A percentile compares a stretch with the other conserved stretches of the same genome.
phyloP scores from a whole-genome alignment of 2,329 filamentous ascomycete species.

The Blumeriella jaapii region DNA sequence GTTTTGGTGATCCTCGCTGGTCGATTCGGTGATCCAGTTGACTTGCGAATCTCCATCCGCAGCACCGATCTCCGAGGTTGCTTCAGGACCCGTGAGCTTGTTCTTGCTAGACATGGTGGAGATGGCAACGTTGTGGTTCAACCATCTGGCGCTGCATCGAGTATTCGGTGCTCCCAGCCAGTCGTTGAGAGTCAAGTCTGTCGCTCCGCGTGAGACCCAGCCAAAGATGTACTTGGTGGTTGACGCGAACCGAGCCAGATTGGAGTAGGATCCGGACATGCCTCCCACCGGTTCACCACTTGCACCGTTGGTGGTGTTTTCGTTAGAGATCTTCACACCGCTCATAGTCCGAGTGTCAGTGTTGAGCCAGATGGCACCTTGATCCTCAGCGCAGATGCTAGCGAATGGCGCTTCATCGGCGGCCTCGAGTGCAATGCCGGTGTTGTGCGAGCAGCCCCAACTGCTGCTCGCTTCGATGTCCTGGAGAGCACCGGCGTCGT shows the following conservation, averaged over 20 bases:
- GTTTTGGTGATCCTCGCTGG: slow-evolving; percentile 43
- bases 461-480: slow-evolving; percentile 39
- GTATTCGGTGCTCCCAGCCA: slow-evolving; percentile 50
- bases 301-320: slow-evolving; percentile 48
- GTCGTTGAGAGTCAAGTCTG: slow-evolving; percentile 40
- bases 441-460: slow-evolving; percentile 55
- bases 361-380: slow-evolving; percentile 54
- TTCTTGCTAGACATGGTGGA: slow-evolving; percentile 45
- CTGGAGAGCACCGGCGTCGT: slow-evolving; percentile 36
- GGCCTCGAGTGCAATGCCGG: slow-evolving; percentile 50
- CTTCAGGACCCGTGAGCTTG: slow-evolving; percentile 41
- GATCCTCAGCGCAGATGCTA: slow-evolving; percentile 48
- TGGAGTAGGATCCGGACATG: slow-evolving; percentile 51
- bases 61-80: slow-evolving; percentile 40
- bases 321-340: slow-evolving; percentile 50
- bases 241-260: slow-evolving; percentile 40
- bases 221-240: slow-evolving; percentile 46
- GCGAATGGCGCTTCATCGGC: slow-evolving; percentile 47
- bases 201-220: slow-evolving; percentile 49
- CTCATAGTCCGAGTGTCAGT: slow-evolving; percentile 46
- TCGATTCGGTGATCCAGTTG: slow-evolving; percentile 43
- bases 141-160: slow-evolving; percentile 26
- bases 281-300: slow-evolving; percentile 47
- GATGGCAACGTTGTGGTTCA: slow-evolving; percentile 46
- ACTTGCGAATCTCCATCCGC: slow-evolving; percentile 44